Percentiles rank a stretch among this genome's conserved stretches.
Conservation (phyloP, 495 filamentous ascomycete genomes). For the Chaetomidium leptoderma region DNA sequence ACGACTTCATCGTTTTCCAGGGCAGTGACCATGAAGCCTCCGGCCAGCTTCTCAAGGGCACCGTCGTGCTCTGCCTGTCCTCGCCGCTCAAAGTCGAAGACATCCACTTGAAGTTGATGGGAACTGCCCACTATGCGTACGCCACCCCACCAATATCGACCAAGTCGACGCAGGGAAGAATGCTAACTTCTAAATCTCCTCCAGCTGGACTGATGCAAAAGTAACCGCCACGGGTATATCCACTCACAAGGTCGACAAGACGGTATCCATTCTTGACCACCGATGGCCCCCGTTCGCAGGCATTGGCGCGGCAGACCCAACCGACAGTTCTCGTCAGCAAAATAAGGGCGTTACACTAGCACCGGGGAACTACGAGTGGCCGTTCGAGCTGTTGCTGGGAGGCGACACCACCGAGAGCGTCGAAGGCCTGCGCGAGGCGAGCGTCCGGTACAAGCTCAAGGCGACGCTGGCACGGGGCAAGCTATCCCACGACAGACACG, state of each 20-base stretch:
- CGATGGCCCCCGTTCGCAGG: slow-evolving; percentile 49
- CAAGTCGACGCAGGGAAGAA: background rate
- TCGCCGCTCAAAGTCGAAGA: slow-evolving; percentile 66
- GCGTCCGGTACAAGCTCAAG: slow-evolving; percentile 82
- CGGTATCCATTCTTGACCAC: slow-evolving; percentile 41
- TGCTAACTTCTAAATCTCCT: slow-evolving; percentile 11
- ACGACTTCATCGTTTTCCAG: slow-evolving; percentile 74
- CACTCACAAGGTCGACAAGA: slow-evolving; percentile 46
- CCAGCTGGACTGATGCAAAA: slow-evolving; percentile 48
- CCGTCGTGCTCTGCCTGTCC: slow-evolving; percentile 68
- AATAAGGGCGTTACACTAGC: slow-evolving; percentile 56
- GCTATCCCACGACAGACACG: slow-evolving; percentile 72
- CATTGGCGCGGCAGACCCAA: slow-evolving; percentile 20
- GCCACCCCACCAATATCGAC: slow-evolving; percentile 19
- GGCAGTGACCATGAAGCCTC: slow-evolving; percentile 70
- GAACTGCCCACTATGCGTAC: slow-evolving; percentile 65
- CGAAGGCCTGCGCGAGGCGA: slow-evolving; percentile 75
- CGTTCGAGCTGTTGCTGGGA: slow-evolving; percentile 74
- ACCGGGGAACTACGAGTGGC: slow-evolving; percentile 84
- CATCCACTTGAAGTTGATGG: slow-evolving; percentile 66
- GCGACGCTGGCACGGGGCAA: slow-evolving; percentile 78
- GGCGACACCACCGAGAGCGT: slow-evolving; percentile 80
- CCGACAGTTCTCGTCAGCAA: slow-evolving; percentile 17
- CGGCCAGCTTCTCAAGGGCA: slow-evolving; percentile 69
- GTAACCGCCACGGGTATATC: slow-evolving; percentile 48